A percentile compares a stretch with the other conserved stretches of the same genome.
phyloP scores from a whole-genome alignment of 495 filamentous ascomycete species.

The Tuber umbilicatum region DNA sequence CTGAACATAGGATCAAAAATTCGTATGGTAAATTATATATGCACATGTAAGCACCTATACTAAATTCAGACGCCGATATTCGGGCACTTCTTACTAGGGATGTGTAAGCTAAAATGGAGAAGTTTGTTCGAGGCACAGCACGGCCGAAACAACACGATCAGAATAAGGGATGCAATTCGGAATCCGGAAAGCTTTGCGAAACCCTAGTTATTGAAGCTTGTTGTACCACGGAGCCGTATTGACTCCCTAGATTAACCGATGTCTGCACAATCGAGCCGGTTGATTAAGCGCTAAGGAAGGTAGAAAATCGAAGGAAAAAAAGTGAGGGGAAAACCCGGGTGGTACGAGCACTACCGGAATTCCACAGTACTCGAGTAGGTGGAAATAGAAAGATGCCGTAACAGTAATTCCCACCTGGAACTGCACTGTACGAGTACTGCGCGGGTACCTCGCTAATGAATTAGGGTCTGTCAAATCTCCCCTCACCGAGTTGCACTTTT shows the following conservation, averaged over 20 bases:
- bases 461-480: neutral
- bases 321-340: neutral
- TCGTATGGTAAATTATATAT: too few species aligned
- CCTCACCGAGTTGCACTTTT: neutral
- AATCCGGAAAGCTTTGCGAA: neutral
- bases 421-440: neutral
- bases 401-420: neutral
- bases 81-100: neutral
- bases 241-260: neutral
- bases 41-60: too few species aligned
- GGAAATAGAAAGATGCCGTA: neutral
- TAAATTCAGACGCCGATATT: too few species aligned
- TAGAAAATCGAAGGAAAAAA: neutral
- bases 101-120: too few species aligned
- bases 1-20: too few species aligned
- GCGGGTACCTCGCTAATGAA: neutral
- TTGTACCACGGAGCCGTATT: neutral
- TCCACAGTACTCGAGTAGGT: too few species aligned
- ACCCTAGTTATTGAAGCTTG: neutral
- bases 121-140: neutral
- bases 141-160: neutral
- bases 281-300: neutral
- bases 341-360: neutral
- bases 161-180: neutral
- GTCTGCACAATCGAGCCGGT: neutral